Conservation (phyloP, 75 land plant species). For the Larix kaempferi region DNA sequence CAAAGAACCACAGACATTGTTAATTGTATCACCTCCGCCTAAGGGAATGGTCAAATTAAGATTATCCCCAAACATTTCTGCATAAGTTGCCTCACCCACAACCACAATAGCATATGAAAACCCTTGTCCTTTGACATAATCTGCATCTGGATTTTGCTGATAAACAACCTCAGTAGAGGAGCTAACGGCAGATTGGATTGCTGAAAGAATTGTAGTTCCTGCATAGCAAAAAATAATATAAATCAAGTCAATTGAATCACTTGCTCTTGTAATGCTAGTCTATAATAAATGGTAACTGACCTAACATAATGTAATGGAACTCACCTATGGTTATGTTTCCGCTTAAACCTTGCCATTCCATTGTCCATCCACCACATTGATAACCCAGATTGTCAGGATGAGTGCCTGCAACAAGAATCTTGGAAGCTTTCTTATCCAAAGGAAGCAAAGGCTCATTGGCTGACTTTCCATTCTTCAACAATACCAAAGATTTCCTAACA, state of each 20-base stretch:
- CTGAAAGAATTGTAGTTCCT: conserved; percentile 68
- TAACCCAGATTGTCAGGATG: conserved; percentile 79
- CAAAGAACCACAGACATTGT: conserved; percentile 42
- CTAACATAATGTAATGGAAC: not conserved
- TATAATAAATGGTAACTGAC: not conserved
- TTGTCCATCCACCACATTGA: conserved; percentile 95
- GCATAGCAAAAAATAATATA: not conserved
- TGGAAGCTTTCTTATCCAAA: conserved; percentile 53
- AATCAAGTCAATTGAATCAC: not conserved
- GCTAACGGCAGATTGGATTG: conserved; percentile 45
- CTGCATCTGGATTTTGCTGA: conserved; percentile 42
- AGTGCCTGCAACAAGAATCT: conserved; percentile 75
- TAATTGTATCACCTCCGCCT: conserved; percentile 41
- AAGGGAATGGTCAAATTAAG: conserved; percentile 60
- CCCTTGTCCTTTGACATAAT: conserved; percentile 17
- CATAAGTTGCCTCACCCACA: conserved; percentile 70
- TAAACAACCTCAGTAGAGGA: conserved; percentile 45
- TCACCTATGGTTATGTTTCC: conserved; percentile 52
- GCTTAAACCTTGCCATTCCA: conserved; percentile 66
- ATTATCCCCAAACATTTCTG: conserved; percentile 63
- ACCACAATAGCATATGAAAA: conserved; percentile 68
- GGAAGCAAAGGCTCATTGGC: conserved; percentile 42
- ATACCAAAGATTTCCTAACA: conserved; percentile 84
- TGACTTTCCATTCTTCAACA: conserved; percentile 65
- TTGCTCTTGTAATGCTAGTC: not conserved